Percentiles rank a stretch among this genome's conserved stretches.
phyloP scores from a whole-genome alignment of 306 rosid genomes.

The Aeschynomene evenia region DNA sequence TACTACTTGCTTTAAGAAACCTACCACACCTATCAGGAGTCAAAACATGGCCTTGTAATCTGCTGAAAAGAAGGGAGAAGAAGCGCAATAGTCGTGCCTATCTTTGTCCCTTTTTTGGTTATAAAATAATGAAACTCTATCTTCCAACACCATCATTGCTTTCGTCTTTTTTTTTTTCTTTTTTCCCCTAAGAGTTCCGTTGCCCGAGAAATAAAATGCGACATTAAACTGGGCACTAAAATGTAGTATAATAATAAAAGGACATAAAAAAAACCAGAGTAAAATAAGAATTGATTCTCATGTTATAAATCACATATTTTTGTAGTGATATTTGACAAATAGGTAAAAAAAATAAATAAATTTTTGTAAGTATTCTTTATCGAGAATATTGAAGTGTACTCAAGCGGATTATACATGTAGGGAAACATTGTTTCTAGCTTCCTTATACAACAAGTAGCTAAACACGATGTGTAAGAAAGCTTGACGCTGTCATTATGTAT shows the following conservation, averaged over 20 bases:
- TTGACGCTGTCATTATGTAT: not conserved
- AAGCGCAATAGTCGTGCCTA: slow-evolving; percentile 1
- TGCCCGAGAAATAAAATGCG: too few species aligned
- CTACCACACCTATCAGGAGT: not conserved
- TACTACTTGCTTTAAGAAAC: not conserved
- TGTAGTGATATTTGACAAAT: too few species aligned
- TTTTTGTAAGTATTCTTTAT: too few species aligned
- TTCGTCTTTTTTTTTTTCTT: too few species aligned
- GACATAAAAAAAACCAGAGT: too few species aligned
- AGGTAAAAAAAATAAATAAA: too few species aligned
- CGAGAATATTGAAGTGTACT: not conserved
- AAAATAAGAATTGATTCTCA: too few species aligned
- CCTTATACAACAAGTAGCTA: not conserved
- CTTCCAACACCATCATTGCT: not conserved
- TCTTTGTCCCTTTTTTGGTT: not conserved
- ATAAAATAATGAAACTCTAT: not conserved
- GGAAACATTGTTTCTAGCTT: not conserved
- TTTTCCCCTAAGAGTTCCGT: too few species aligned
- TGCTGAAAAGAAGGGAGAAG: slow-evolving; percentile 7
- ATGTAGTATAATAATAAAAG: too few species aligned
- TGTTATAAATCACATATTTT: too few species aligned
- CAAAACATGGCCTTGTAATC: not conserved
- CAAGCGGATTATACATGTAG: not conserved
- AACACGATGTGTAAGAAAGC: not conserved
- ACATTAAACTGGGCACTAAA: too few species aligned